A percentile compares a stretch with the other conserved stretches of the same genome.
Conservation (phyloP, 2,329 filamentous ascomycete genomes). For the Alternaria longipes region DNA sequence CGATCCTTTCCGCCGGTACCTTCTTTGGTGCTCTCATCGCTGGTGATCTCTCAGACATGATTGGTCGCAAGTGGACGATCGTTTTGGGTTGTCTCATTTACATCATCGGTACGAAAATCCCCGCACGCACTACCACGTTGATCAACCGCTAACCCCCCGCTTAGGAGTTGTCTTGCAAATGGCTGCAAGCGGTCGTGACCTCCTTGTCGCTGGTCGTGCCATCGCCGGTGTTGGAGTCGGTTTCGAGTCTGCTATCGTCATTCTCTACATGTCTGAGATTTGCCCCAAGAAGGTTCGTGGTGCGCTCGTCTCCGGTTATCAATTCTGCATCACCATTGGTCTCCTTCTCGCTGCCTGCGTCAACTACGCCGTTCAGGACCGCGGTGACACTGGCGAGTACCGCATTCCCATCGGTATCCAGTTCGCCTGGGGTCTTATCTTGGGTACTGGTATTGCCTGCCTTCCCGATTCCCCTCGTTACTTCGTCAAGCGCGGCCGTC, state of each 20-base stretch:
- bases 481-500: conserved; percentile 85
- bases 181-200: conserved; percentile 1
- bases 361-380: conserved; percentile 74
- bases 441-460: conserved; percentile 74
- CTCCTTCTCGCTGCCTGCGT: conserved; percentile 78
- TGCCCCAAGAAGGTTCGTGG: conserved; percentile 77
- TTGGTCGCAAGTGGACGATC: conserved; percentile 74
- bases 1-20: conserved; percentile 83
- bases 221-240: conserved; percentile 15
- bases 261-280: conserved; percentile 84
- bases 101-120: conserved; percentile 38
- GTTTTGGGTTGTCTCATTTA: conserved; percentile 48
- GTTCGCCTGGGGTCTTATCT: conserved; percentile 80
- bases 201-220: conserved; percentile 5
- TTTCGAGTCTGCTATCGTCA: conserved; percentile 54
- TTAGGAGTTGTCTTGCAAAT: conserved; percentile 48
- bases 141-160: conserved; percentile 47
- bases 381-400: conserved; percentile 69
- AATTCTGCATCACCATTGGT: conserved; percentile 84
- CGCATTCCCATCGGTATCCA: conserved; percentile 84
- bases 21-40: conserved; percentile 76
- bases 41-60: conserved; percentile 70
- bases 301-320: conserved; percentile 78
- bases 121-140: neutral
- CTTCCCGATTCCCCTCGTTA: conserved; percentile 88